Evolutionary conservation across 2,329 filamentous ascomycete species (phyloP).

Genomic region (Aschersonia sp.): DNA sequence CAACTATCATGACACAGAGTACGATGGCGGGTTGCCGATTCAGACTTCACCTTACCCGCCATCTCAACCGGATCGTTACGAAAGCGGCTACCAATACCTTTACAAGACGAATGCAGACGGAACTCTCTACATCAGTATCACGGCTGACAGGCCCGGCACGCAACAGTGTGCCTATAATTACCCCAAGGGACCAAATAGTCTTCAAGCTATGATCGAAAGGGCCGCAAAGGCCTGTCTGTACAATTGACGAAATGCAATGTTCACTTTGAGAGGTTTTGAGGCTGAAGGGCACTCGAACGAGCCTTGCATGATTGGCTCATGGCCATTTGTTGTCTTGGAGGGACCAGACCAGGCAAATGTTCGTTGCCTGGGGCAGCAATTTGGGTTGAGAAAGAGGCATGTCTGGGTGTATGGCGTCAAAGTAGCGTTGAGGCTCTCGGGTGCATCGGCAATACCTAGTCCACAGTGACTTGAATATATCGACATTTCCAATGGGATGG

Average conservation of each 20-base stretch:
- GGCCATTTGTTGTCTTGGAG: no score
- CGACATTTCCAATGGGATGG: no score
- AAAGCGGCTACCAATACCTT: neutral
- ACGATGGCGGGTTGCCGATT: neutral
- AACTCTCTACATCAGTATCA: neutral
- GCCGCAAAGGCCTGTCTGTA: neutral
- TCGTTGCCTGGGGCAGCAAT: no score
- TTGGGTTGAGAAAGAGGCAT: no score
- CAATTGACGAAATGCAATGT: neutral
- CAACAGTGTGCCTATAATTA: neutral
- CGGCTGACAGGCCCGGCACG: neutral
- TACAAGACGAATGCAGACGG: neutral
- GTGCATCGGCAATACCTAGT: no score
- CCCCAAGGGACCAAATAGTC: neutral
- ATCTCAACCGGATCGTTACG: neutral
- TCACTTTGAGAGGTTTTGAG: no score
- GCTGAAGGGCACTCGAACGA: neutral
- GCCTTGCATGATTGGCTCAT: no score
- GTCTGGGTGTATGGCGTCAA: no score
- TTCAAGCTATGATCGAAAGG: neutral
- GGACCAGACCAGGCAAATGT: no score
- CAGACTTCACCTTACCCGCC: neutral
- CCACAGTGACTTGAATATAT: no score
- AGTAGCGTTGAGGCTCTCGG: no score
- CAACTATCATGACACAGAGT: neutral